Conservation (phyloP, 352 stramenopile species). For the Blastocystis hominis region DNA sequence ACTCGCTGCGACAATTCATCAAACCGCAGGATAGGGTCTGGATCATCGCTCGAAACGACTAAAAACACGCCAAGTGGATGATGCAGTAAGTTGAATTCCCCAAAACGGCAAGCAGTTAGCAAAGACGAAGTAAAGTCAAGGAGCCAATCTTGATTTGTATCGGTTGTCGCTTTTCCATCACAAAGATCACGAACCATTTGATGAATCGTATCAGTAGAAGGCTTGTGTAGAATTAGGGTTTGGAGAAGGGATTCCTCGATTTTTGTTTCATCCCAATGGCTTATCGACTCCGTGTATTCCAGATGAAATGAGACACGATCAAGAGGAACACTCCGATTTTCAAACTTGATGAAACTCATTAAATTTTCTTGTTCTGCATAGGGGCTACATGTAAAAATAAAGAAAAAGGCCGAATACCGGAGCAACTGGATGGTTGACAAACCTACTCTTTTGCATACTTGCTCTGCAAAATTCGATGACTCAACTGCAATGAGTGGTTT, state of each 20-base stretch:
- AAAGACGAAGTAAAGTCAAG: neutral
- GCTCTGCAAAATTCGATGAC: conserved; percentile 17
- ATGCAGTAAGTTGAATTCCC: neutral
- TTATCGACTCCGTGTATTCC: neutral
- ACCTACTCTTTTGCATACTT: neutral
- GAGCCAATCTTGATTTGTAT: conserved; percentile 10
- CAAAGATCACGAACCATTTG: neutral
- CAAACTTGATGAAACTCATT: conserved; percentile 8
- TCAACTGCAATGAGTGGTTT: neutral
- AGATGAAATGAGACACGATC: neutral
- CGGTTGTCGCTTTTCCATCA: neutral
- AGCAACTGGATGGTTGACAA: conserved; percentile 26
- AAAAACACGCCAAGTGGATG: conserved; percentile 35
- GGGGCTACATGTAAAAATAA: neutral
- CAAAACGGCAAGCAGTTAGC: conserved; percentile 10
- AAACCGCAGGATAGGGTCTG: conserved; percentile 15
- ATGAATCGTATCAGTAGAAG: neutral
- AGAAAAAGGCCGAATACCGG: neutral
- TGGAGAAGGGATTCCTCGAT: neutral
- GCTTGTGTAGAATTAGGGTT: neutral
- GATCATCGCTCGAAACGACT: conserved; percentile 1
- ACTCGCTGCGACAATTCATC: conserved; percentile 33
- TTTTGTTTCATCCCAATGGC: neutral
- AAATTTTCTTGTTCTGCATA: conserved; percentile 2
- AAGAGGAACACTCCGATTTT: neutral